Evolutionary conservation across 352 stramenopile species (phyloP), one percentile per base, ranked within the genome.

Genomic region (Phytophthora gonapodyides): DNA sequence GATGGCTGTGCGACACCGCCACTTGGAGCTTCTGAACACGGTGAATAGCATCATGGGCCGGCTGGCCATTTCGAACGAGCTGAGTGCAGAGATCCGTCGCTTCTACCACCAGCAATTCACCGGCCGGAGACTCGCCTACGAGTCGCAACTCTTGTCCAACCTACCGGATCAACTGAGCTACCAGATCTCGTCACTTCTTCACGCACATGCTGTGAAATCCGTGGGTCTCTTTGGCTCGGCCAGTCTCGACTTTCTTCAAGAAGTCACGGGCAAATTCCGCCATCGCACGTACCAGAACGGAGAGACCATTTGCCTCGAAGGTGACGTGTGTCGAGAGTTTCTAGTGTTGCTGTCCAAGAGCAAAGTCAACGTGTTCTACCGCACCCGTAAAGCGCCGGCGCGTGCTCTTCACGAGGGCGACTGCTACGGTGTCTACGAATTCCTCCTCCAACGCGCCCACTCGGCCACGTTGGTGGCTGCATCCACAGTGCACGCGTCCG

Each of bases 251-350:
- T 87, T 88, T 40, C 49, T 84, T 3, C 67, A 89, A n/a, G 73
- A 87, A 64, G 75, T 91, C n/a, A 91, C 81, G 0, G 82, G 79
- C 1, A 85, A 89, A 37, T 88, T 91, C 40, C 77, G 82, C 1
- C 73, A 86, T 49, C 77, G 80, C 8, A 80, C 51, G 15, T 89
- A 83, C 42, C 78, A 88, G 30, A 81, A 80, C 24, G 82, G 82
- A 0, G 82, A 89, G 45, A 86, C 75, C 7, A 60, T 89, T 15
- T 78, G 70, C 37, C 48, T 86, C 7, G 74, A 88, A 66, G 82
- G 82, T 1, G 77, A 89, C 44, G 62, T 80, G 1, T 86, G 82
- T 54, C 71, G 77, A 2, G 79, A 88, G 53, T 88, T 87, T 33
- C 27, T 88, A 9, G 73, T 87, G 15, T 69, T 88, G 12, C 31